Conservation (phyloP, 805 yeast genomes). For the Debaryomyces tyrocola region DNA sequence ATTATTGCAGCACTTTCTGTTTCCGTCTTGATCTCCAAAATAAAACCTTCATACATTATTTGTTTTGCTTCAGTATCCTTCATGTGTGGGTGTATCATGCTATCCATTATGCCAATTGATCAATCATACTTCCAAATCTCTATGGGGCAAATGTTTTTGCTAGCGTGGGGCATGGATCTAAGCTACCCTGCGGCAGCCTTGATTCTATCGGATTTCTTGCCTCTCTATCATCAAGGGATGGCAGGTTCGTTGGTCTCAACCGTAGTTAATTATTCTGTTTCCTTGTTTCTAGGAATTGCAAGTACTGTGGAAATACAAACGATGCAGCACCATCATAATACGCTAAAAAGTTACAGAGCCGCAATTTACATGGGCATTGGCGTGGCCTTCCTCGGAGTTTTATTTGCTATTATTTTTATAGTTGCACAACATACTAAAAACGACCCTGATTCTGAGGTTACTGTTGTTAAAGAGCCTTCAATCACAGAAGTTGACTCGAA, state of each 20-base stretch:
- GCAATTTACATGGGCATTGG: slow-evolving; percentile 66
- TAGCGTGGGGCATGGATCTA: slow-evolving; percentile 75
- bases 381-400: slow-evolving; percentile 49
- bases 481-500: neutral
- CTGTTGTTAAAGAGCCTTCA: slow-evolving; percentile 6
- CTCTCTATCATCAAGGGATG: slow-evolving; percentile 68
- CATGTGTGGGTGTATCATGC: slow-evolving; percentile 51
- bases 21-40: slow-evolving; percentile 45
- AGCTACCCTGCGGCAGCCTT: slow-evolving; percentile 76
- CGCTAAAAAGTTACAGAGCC: slow-evolving; percentile 50
- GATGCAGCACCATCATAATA: slow-evolving; percentile 6
- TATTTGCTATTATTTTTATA: slow-evolving; percentile 26
- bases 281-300: slow-evolving; percentile 69
- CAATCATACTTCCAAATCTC: slow-evolving; percentile 61
- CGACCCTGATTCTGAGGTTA: slow-evolving; percentile 7
- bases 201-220: slow-evolving; percentile 57
- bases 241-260: slow-evolving; percentile 76
- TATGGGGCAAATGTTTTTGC: slow-evolving; percentile 54
- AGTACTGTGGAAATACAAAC: slow-evolving; percentile 56
- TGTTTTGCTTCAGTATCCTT: slow-evolving; percentile 54
- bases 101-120: slow-evolving; percentile 55
- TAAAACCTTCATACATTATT: slow-evolving; percentile 52
- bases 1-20: slow-evolving; percentile 53
- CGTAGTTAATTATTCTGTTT: slow-evolving; percentile 68
- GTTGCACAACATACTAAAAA: slow-evolving; percentile 6